Base-by-base conservation (phyloP, 2,329 filamentous ascomycete genomes). In the Rutstroemia sp. region DNA sequence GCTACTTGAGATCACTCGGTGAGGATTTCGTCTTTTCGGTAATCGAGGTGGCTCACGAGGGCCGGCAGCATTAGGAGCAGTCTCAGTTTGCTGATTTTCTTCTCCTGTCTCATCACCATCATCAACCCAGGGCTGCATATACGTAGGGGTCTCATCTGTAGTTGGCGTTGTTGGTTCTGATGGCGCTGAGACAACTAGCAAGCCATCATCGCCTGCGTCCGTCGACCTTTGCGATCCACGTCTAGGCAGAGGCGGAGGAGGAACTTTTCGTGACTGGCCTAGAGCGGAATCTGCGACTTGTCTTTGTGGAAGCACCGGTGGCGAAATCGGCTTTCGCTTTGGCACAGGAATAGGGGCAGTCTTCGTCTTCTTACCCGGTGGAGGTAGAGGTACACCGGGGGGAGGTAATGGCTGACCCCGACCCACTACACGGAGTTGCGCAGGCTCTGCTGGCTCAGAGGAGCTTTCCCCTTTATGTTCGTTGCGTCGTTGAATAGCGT, bases 401-500 rank as follows among this genome's bases (percentile, higher is more conserved):
- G 90, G 89, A 48, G 89, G 90, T 17, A 95, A 75, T 1, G 90
- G 90, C 63, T 87, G 86, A 0, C 90, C 90, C 41, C 90, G 81
- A 1, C 91, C 91, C 75, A 95, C 90, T 3, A 69, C 61, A 10
- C 64, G 60, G 2, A 90, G 90, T 64, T 89, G 81, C 72, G 58
- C 80, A 62, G 72, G 82, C 70, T 64, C 63, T 23, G 46, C 17
- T 14, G 57, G 27, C 19, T 66, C 65, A n/a, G 57, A 25, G 5
- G 56, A 42, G 16, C 48, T 54, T 19, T 64, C 63, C 12, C 49
- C 53, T 48, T 59, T 64, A 63, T 48, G 69, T 46, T 76, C 76
- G 57, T 61, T 63, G 56, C 76, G 74, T 56, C 76, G 72, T 60
- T 80, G 78, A 12, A 81, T 71, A 2, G 80, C 79, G 60, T 78